Evolutionary conservation across 129 eudicot species (phyloP).

Genomic region (Mikania micrantha): DNA sequence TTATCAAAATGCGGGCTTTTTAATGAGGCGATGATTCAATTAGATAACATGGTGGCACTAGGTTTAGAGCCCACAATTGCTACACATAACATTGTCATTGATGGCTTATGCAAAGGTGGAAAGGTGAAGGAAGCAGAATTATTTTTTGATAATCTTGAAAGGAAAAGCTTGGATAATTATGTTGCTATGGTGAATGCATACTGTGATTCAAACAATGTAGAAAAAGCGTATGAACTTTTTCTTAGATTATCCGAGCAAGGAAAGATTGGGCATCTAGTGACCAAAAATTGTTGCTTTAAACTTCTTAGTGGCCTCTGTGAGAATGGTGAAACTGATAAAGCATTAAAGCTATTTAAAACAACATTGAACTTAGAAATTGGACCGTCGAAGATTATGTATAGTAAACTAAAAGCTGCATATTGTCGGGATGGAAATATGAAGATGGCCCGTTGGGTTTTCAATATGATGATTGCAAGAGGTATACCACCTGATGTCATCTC

Average conservation of each 20-base stretch:
- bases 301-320: conserved; percentile 48
- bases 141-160: conserved; percentile 41
- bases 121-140: conserved; percentile 55
- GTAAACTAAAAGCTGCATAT: conserved; percentile 42
- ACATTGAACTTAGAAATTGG: conserved; percentile 30
- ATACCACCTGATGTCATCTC: conserved; percentile 46
- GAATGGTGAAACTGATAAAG: conserved; percentile 36
- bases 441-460: conserved; percentile 52
- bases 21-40: conserved; percentile 19
- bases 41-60: conserved; percentile 35
- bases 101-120: conserved; percentile 55
- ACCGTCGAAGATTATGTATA: conserved; percentile 43
- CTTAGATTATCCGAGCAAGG: conserved; percentile 35
- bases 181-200: conserved; percentile 60
- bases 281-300: conserved; percentile 31
- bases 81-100: conserved; percentile 44
- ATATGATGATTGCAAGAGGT: conserved; percentile 42
- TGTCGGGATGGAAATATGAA: conserved; percentile 55
- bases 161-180: conserved; percentile 44
- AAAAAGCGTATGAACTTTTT: conserved; percentile 47
- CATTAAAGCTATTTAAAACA: conserved; percentile 37
- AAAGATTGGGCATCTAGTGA: conserved; percentile 25
- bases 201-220: conserved; percentile 41
- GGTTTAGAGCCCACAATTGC: conserved; percentile 43
- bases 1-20: conserved; percentile 44